phyloP scores from a whole-genome alignment of 495 filamentous ascomycete species.

The Acidiella bohemica region DNA sequence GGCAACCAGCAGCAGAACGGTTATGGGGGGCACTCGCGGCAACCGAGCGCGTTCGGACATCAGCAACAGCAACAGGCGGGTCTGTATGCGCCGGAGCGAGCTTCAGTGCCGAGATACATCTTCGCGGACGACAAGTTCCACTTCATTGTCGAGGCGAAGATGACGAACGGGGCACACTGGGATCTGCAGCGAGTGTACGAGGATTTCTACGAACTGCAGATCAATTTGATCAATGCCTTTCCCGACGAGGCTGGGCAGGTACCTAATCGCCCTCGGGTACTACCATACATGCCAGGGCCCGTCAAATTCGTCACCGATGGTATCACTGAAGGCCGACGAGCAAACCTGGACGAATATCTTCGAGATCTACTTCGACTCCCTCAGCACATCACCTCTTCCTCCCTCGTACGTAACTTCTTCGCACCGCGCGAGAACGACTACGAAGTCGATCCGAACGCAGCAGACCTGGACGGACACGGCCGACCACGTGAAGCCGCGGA shows the following conservation, averaged over 20 bases:
- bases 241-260: conserved; percentile 83
- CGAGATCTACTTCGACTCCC: conserved; percentile 77
- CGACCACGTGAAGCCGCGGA: conserved; percentile 11
- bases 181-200: conserved; percentile 88
- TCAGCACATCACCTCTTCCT: conserved; percentile 66
- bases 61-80: conserved; percentile 24
- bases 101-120: conserved; percentile 82
- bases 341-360: conserved; percentile 88
- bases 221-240: conserved; percentile 83
- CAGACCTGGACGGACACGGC: conserved; percentile 22
- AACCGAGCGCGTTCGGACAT: conserved; percentile 36
- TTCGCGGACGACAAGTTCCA: conserved; percentile 97
- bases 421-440: conserved; percentile 81
- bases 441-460: conserved; percentile 52
- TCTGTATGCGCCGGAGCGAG: conserved; percentile 48
- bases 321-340: conserved; percentile 82
- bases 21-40: conserved; percentile 23
- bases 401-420: conserved; percentile 78
- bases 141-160: conserved; percentile 86
- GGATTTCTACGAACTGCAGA: conserved; percentile 98
- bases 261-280: conserved; percentile 55
- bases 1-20: conserved; percentile 37
- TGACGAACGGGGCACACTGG: conserved; percentile 88
- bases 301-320: conserved; percentile 96
- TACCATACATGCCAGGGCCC: conserved; percentile 98